Evolutionary conservation across 2,329 filamentous ascomycete species (phyloP), one percentile per base, ranked within the genome.

Genomic region (Alternaria consortialis): DNA sequence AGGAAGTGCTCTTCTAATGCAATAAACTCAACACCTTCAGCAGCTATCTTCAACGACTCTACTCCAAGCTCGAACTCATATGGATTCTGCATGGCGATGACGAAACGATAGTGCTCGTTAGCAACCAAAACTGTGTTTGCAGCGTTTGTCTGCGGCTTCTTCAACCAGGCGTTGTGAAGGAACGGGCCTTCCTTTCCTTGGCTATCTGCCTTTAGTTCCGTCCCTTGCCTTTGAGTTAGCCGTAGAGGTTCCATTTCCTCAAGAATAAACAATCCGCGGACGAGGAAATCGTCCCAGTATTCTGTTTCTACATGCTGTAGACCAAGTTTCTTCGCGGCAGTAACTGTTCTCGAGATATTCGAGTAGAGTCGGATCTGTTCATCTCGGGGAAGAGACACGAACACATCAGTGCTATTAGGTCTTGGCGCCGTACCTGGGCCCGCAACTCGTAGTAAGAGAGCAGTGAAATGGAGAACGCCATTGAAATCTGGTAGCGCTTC

Each of bases 231-330:
- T 37, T 75, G 74, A 4, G 69, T 78, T 9, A 79, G 51, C 6
- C 72, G 69, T 4, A 77, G 53, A 11, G 68, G 60, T 39, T 66
- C 43, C 2, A 70, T 59, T 60, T 76, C 74, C 37, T 79, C 76
- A 25, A 90, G 83, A 52, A 93, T 87, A 43, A 97, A 82, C 56
- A 68, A 97, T 83, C 64, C 88, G 88, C 95, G 89, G 47, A 99
- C 86, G 8, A 99, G 83, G 70, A 98, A 98, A 72, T 97, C 93
- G 76, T 99, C 95, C 95, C 95, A 99, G 75, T 97, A 99, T 68
- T 95, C 91, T 6, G 93, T 93, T 53, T 88, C 85, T 42, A 94
- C 79, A 57, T 90, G 81, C 5, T 85, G 82, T 29, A 93, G 81
- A 0, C 93, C 93, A 27, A 97, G 80, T 60, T 91, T 89, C 62